phyloP scores from a whole-genome alignment of 176 grass and related monocot genomes.

The Eremochloa ophiuroides region DNA sequence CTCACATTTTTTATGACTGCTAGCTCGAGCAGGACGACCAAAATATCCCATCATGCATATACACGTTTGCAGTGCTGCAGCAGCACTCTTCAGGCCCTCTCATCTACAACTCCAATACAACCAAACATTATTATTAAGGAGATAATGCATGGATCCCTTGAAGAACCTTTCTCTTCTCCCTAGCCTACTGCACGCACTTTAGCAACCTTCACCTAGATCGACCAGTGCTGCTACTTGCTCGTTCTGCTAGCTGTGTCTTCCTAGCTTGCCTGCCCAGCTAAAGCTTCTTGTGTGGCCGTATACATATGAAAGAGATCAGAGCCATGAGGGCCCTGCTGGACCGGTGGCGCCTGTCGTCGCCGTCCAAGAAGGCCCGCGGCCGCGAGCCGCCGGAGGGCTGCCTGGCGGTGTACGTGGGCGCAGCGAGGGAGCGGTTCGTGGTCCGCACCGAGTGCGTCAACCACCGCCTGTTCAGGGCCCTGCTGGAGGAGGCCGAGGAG shows the following conservation, averaged over 20 bases:
- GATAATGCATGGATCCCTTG: background rate
- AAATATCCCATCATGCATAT: background rate
- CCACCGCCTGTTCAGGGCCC: slow-evolving; percentile 49
- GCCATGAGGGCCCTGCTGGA: slow-evolving; percentile 43
- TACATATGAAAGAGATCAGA: slow-evolving; percentile 11
- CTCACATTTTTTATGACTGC: background rate
- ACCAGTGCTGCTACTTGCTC: background rate
- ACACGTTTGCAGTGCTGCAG: background rate
- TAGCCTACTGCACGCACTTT: background rate
- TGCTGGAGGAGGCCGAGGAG: slow-evolving; percentile 59
- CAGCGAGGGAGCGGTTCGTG: slow-evolving; percentile 41
- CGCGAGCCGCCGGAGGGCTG: slow-evolving; percentile 16
- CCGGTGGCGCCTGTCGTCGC: slow-evolving; percentile 29
- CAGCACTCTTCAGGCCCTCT: background rate
- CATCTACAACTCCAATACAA: background rate
- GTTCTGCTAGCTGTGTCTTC: background rate
- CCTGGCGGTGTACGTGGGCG: slow-evolving; percentile 52
- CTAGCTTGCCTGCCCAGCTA: background rate
- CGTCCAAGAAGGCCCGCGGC: background rate
- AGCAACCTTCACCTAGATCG: background rate
- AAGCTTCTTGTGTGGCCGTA: background rate
- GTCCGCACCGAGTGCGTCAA: slow-evolving; percentile 48
- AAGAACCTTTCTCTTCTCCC: background rate
- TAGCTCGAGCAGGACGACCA: background rate
- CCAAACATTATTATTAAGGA: too few species aligned